Evolutionary conservation across 306 rosid genomes (phyloP).

Genomic region (Crotalaria pallida): DNA sequence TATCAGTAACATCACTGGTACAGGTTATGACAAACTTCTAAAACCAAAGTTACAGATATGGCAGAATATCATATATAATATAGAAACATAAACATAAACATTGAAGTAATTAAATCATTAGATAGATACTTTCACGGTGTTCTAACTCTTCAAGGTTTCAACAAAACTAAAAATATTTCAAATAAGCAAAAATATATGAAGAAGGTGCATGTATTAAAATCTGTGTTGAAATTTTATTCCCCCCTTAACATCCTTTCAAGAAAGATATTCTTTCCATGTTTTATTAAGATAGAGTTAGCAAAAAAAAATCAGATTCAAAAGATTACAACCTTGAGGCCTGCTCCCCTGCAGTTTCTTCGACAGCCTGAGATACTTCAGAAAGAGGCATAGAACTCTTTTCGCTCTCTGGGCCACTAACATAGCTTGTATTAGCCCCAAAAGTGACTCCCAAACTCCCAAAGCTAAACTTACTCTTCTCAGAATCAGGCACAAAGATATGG

Average conservation of each 20-base stretch:
- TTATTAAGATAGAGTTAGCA: neutral
- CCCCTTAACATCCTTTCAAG: neutral
- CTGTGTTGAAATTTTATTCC: neutral
- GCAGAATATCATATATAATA: too few relatives aligned
- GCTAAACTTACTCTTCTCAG: conserved; percentile 80
- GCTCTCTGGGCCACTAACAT: conserved; percentile 48
- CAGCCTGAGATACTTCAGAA: conserved; percentile 65
- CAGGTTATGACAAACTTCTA: too few relatives aligned
- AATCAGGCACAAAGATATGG: conserved; percentile 86
- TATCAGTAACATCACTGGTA: too few relatives aligned
- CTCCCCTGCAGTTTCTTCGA: conserved; percentile 65
- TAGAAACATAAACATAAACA: too few relatives aligned
- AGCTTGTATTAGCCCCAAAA: conserved; percentile 51
- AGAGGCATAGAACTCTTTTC: conserved; percentile 60
- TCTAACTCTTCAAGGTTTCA: too few relatives aligned
- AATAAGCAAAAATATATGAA: too few relatives aligned
- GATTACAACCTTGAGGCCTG: conserved; percentile 61
- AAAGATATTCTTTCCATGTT: conserved; percentile 7
- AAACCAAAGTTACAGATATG: too few relatives aligned
- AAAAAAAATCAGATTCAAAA: conserved; percentile 5
- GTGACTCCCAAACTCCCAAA: conserved; percentile 88
- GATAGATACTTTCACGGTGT: too few relatives aligned
- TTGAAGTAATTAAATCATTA: too few relatives aligned
- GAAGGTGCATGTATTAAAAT: neutral
- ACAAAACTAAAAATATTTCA: too few relatives aligned